phyloP scores from a whole-genome alignment of 2,329 filamentous ascomycete species.

The Fusarium globosum region DNA sequence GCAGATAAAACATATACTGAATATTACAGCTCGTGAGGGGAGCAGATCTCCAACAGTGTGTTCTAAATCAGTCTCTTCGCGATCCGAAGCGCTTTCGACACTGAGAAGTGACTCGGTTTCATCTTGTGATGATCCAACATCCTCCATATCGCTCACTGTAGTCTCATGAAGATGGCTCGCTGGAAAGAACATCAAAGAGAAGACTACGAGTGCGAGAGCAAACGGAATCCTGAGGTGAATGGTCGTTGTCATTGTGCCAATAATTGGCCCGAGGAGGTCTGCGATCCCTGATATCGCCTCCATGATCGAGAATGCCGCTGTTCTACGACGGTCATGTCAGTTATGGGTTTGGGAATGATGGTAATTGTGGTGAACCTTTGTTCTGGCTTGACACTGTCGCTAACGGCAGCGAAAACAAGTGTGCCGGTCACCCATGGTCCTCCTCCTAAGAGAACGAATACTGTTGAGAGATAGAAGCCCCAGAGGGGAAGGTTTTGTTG shows the following conservation, averaged over 20 bases:
- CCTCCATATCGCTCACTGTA: neutral
- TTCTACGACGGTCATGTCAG: neutral
- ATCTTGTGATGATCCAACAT: rapidly evolving
- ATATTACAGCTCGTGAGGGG: neutral
- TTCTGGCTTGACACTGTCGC: neutral
- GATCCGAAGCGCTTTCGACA: no score
- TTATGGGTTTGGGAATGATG: rapidly evolving
- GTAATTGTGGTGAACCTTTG: neutral
- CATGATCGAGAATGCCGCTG: neutral
- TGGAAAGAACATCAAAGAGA: neutral
- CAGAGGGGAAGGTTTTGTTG: neutral
- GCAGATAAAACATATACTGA: neutral
- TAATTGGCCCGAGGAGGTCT: neutral
- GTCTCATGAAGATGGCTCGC: neutral
- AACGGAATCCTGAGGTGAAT: neutral
- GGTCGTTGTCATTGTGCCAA: neutral
- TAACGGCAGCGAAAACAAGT: neutral
- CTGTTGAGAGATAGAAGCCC: constrained; percentile 7
- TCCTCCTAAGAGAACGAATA: neutral
- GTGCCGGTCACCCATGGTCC: neutral
- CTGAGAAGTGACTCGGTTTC: neutral
- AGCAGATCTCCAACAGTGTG: neutral
- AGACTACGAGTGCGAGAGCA: neutral
- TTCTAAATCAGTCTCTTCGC: neutral
- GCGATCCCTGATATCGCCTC: neutral